phyloP scores from a whole-genome alignment of 768 basidiomycete genomes.

The Macrolepiota fuliginosa region DNA sequence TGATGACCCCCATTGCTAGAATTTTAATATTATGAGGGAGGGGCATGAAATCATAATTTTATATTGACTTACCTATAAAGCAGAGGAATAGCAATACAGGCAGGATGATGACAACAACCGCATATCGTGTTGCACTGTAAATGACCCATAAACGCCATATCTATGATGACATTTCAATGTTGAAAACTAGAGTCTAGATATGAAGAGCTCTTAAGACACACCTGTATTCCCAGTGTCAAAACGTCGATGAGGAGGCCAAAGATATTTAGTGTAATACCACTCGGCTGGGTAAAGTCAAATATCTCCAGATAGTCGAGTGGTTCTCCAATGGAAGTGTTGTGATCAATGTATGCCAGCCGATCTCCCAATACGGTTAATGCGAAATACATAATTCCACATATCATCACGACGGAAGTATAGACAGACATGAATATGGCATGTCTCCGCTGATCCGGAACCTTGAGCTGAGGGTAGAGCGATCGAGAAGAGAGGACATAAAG shows the following conservation, averaged over 20 bases:
- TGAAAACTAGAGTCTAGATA: background rate
- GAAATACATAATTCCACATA: background rate
- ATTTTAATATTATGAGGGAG: no score
- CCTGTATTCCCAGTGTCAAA: conserved; percentile 1
- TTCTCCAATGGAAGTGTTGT: background rate
- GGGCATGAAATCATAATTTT: no score
- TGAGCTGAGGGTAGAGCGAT: background rate
- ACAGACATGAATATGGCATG: background rate
- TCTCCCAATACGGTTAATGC: background rate
- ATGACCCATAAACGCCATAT: background rate
- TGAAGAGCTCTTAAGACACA: background rate
- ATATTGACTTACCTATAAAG: background rate
- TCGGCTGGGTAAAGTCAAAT: background rate
- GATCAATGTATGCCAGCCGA: background rate
- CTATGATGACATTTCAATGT: no score
- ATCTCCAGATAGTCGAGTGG: background rate
- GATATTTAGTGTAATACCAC: background rate
- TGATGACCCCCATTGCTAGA: background rate
- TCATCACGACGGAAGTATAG: background rate
- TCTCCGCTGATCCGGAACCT: background rate
- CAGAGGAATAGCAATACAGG: background rate
- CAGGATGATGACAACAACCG: background rate
- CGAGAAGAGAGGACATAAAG: background rate
- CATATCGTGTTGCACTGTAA: background rate
- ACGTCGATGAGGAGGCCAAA: background rate